A percentile compares a stretch with the other conserved stretches of the same genome.
These are phyloP conservation scores for Barnettozyma siamensis DNA, from an alignment of 805 yeast species.

Conservation along the genomic window DNA sequence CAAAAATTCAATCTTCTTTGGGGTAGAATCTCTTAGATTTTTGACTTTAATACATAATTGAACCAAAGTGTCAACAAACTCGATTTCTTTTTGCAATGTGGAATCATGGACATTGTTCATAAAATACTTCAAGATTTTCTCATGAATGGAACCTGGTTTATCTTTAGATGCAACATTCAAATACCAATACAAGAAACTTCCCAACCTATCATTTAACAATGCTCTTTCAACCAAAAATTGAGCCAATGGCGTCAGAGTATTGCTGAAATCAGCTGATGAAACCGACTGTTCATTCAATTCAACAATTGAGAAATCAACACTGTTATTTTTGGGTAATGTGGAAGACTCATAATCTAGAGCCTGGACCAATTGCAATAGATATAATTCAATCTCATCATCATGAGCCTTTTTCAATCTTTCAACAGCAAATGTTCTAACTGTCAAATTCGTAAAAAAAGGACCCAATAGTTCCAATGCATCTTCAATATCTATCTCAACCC, in stretches of 20 bases:
- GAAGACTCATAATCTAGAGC: conserved; percentile 72
- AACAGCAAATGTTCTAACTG: conserved; percentile 83
- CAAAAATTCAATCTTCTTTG: conserved; percentile 65
- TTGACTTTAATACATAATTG: conserved; percentile 61
- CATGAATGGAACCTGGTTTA: conserved; percentile 38
- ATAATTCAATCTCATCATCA: conserved; percentile 75
- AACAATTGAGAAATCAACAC: conserved; percentile 35
- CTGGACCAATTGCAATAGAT: conserved; percentile 84
- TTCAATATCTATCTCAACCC: conserved; percentile 75
- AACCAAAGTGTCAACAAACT: conserved; percentile 61
- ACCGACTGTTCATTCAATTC: conserved; percentile 25
- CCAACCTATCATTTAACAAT: conserved; percentile 55
- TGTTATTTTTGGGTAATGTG: conserved; percentile 7
- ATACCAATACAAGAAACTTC: conserved; percentile 88
- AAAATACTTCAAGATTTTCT: conserved; percentile 43
- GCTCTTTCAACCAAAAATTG: conserved; percentile 73
- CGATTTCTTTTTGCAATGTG: conserved; percentile 52
- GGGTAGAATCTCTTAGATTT: conserved; percentile 66
- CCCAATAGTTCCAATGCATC: conserved; percentile 85
- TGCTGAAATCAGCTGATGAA: conserved; percentile 18
- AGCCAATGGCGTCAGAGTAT: conserved; percentile 54
- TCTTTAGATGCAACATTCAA: conserved; percentile 84
- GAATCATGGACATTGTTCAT: conserved; percentile 27
- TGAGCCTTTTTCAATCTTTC: conserved; percentile 72
- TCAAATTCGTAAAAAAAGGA: conserved; percentile 63